phyloP scores from a whole-genome alignment of 1,139 yeast genomes.

The Meyerozyma guilliermondii region DNA sequence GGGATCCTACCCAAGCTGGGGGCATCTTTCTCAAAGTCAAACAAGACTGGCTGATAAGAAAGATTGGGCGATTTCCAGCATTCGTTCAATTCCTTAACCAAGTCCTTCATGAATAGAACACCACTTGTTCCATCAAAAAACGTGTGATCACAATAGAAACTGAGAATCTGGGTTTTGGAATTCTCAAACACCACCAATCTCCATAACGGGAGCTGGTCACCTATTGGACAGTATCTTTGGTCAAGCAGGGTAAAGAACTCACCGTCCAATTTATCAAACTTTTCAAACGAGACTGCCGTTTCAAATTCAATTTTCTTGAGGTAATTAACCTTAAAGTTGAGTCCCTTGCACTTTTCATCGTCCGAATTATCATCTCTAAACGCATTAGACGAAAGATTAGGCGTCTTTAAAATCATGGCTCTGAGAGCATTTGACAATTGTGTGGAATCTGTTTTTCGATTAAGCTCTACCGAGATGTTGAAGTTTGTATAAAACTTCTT shows the following conservation, averaged over 20 bases:
- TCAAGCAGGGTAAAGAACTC: constrained; percentile 16
- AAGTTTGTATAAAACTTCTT: constrained; percentile 23
- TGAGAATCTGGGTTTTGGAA: constrained; percentile 14
- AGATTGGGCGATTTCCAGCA: not conserved
- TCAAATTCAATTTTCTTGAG: constrained; percentile 17
- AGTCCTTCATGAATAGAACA: constrained; percentile 26
- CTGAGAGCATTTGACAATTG: constrained; percentile 23
- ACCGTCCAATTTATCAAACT: constrained; percentile 13
- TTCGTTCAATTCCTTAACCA: constrained; percentile 14
- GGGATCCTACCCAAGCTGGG: constrained; percentile 3
- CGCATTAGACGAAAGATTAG: constrained; percentile 19
- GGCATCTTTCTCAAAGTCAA: constrained; percentile 6
- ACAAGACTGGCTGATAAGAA: constrained; percentile 4
- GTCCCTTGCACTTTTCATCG: constrained; percentile 10
- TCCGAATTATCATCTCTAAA: constrained; percentile 10
- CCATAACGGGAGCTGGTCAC: constrained; percentile 26
- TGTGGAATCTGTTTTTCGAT: constrained; percentile 10
- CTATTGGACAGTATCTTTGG: constrained; percentile 12
- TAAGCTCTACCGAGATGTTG: constrained; percentile 22
- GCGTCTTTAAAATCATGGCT: constrained; percentile 16
- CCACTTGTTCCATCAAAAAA: constrained; percentile 35
- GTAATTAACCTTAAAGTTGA: constrained; percentile 16
- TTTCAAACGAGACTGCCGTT: constrained; percentile 19
- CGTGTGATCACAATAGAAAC: constrained; percentile 30
- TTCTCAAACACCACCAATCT: constrained; percentile 18